A percentile compares a stretch with the other conserved stretches of the same genome.
These are phyloP conservation scores for Myxozyma melibiosi DNA, from an alignment of 805 yeast genomes.

Conservation along the genomic window DNA sequence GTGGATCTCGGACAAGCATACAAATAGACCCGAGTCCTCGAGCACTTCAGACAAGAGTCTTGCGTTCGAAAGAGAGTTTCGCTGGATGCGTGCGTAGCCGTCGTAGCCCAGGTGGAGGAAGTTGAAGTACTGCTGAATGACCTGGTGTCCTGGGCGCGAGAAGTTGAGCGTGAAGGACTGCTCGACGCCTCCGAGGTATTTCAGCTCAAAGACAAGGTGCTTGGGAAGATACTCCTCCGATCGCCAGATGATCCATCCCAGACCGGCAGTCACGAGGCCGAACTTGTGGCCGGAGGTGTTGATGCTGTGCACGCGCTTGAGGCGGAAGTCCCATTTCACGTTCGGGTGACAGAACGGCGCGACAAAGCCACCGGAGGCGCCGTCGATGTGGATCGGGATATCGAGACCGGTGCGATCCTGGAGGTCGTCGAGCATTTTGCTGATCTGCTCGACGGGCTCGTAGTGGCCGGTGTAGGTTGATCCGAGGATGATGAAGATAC, in stretches of 20 bases:
- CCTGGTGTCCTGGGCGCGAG: conserved; percentile 91
- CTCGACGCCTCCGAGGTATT: conserved; percentile 85
- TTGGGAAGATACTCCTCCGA: conserved; percentile 65
- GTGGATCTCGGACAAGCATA: conserved; percentile 77
- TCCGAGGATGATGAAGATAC: conserved; percentile 84
- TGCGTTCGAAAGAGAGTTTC: conserved; percentile 68
- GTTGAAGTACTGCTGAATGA: conserved; percentile 83
- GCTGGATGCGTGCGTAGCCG: conserved; percentile 70
- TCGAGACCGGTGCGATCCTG: conserved; percentile 66
- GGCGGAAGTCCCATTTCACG: conserved; percentile 78
- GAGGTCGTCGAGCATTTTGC: conserved; percentile 66
- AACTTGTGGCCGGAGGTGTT: conserved; percentile 93
- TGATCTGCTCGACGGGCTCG: conserved; percentile 68
- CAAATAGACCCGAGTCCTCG: conserved; percentile 67
- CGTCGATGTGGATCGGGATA: conserved; percentile 89
- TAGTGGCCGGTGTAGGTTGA: conserved; percentile 93
- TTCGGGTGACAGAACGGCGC: conserved; percentile 84
- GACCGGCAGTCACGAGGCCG: conserved; percentile 86
- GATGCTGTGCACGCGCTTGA: conserved; percentile 77
- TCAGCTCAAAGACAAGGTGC: conserved; percentile 71
- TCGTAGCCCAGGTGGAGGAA: conserved; percentile 67
- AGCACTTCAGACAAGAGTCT: conserved; percentile 62
- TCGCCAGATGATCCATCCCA: conserved; percentile 91
- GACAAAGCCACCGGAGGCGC: conserved; percentile 87
- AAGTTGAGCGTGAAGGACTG: conserved; percentile 83